Conservation (phyloP, 1,139 yeast species). For the Scheffersomyces parashehatae region DNA sequence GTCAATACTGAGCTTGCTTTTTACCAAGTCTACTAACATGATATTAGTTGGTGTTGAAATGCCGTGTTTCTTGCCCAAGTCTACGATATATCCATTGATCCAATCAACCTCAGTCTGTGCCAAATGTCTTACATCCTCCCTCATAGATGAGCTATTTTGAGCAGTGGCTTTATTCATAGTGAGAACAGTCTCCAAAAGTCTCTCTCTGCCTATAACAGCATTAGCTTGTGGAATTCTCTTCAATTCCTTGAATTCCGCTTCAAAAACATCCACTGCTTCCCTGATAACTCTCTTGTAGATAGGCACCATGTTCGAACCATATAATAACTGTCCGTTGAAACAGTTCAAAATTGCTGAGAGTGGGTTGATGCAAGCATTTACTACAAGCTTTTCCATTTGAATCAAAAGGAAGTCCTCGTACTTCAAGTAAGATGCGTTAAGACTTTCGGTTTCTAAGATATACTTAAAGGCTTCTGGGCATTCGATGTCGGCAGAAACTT, state of each 20-base stretch:
- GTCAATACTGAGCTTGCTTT: conserved; percentile 39
- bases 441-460: conserved; percentile 28
- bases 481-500: conserved; percentile 4
- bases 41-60: conserved; percentile 48
- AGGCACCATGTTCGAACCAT: conserved; percentile 28
- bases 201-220: conserved; percentile 38
- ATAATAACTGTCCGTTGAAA: conserved; percentile 66
- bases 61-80: conserved; percentile 46
- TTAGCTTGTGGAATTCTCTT: conserved; percentile 33
- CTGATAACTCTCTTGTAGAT: conserved; percentile 41
- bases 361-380: conserved; percentile 77
- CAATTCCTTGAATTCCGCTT: conserved; percentile 36
- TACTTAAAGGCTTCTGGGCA: conserved; percentile 33
- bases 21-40: conserved; percentile 49
- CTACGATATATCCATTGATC: conserved; percentile 72
- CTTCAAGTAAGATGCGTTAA: conserved; percentile 47
- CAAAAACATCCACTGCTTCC: conserved; percentile 48
- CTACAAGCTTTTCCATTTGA: conserved; percentile 75
- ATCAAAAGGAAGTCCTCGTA: conserved; percentile 58
- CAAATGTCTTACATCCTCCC: conserved; percentile 68
- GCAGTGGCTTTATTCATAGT: conserved; percentile 49
- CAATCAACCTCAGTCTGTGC: conserved; percentile 74
- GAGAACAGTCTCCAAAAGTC: conserved; percentile 48
- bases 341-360: conserved; percentile 69
- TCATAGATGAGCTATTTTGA: conserved; percentile 80